Base-by-base conservation (phyloP, 2,329 filamentous ascomycete species). In the Alternaria incomplexa region DNA sequence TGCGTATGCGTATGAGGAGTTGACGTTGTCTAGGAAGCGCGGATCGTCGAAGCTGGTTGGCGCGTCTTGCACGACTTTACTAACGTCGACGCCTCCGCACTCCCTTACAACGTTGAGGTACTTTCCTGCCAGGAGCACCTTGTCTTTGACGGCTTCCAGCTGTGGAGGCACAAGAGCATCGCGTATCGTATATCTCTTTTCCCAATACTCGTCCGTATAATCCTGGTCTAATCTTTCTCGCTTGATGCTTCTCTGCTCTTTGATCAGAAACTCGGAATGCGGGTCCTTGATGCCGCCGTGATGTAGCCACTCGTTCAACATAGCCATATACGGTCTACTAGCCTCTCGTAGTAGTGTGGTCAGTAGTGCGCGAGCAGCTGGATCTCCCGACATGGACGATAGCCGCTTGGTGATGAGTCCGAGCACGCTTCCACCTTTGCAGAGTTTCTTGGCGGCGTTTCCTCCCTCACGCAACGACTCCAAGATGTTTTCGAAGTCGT, bases 181-280 rank as follows among this genome's bases (percentile, higher is more conserved):
- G 62, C 96, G 90, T 66, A 99, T 91, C 5, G 96, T 98, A 77
- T 99, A 99, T 66, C 96, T 88, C 75, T 97, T 93, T 79, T 99
- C 96, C 96, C 96, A 99, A 80, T 99, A 99, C 75, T 99, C 96
- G 78, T 99, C 96, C 0, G 95, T 99, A 75, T 98, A 99, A 79
- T 99, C 96, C 76, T 97, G 91, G 75, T 98, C 93, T 3, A 99
- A 83, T 62, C 92, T 88, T 78, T 98, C 96, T 44, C 96, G 88
- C 62, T 91, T 91, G 72, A 99, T 97, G 74, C 94, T 97, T 80
- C 95, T 96, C 73, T 97, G 93, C 79, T 98, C 96, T 76, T 96
- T 96, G 75, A 99, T 90, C 56, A 99, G 83, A 71, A 99, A 99
- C 79, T 99, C 96, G 1, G 90, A 88, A 78, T 98, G 95, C 0